Evolutionary conservation across 352 stramenopile species (phyloP), one percentile per base, ranked within the genome.

Genomic region (Globisporangium barbulae): DNA sequence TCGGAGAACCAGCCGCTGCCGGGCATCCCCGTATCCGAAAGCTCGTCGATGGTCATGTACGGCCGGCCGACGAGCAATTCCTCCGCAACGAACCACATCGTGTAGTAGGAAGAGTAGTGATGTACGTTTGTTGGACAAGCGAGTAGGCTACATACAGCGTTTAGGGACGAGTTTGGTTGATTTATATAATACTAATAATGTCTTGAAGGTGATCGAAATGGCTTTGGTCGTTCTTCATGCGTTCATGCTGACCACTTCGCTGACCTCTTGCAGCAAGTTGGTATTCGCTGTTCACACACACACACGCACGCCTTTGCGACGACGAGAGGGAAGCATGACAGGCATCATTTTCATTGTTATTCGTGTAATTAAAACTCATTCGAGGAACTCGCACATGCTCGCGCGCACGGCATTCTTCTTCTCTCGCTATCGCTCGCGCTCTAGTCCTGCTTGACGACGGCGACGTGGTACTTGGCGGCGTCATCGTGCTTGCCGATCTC

Each of bases 31-130:
- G 39, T 80, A 21, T 75, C 73, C 6, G 72, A 57, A 44, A 74
- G 59, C 42, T 85, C 79, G 28, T 91, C 83, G 8, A 74, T 85
- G 63, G 71, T 89, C 65, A 92, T 88, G 79, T 89, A 86, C 59
- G 83, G 81, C 17, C 79, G 74, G 9, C 75, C 79, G 47, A 55
- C 63, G 0, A 60, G 71, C 17, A 42, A 59, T 13, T 37, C 42
- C n/a, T 28, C 63, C 19, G 28, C 35, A 22, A 57, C 41, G 22
- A 74, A 72, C 55, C 69, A 78, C 63, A 80, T 83, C 28, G 74
- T 85, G 54, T 83, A 68, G 58, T 39, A 17, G 4, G 5, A 7
- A 65, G 52, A 21, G 49, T 39, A 35, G 25, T 53, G 47, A 19
- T 7, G 28, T 50, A n/a, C 45, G 17, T 8, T 30, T 13, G 30